Base-by-base conservation (phyloP, 805 yeast genomes). In the Brettanomyces nanus region DNA sequence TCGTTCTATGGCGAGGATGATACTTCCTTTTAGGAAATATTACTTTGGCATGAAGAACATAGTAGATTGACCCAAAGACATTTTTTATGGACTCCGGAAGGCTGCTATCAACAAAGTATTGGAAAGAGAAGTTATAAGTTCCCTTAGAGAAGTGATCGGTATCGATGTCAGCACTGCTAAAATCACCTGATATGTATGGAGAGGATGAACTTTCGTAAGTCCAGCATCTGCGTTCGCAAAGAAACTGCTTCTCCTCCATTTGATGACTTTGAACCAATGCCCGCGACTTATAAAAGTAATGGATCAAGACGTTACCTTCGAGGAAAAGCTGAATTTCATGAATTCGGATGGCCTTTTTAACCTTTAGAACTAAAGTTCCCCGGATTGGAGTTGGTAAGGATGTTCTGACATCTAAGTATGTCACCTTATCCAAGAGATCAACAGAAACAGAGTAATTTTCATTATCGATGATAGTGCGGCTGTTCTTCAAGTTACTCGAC, bases 71-170 rank as follows among this genome's bases (percentile, higher is more conserved):
- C 2, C 53, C 56, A 19, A 44, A 42, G 6, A 28, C 23, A 37
- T 52, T 54, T 2, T 37, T 31, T 17, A 54, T 28, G 4, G 58
- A 45, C 29, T 52, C 52, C 9, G 62, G 59, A 15, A 42, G 37
- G 6, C 34, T 19, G 17, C 44, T 40, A n/a, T 49, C 47, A 6
- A 55, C 22, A 5, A 48, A 39, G 31, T 56, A 57, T 38, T 52
- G 50, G 37, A 57, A 57, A 11, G 56, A 53, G 33, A 49, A 49
- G 19, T 48, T 45, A 28, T 55, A 51, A 13, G 25, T 28, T 9
- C 59, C 59, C 6, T 42, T 45, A 6, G 37, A 15, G 19, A 48
- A 42, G 19, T 21, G 31, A 15, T 40, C 42, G 11, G 37, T 21
- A 28, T 39, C 42, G 9, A 34, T 19, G 17, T 9, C 9, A 11